phyloP scores from a whole-genome alignment of 2,329 filamentous ascomycete species.

The Coniochaeta hoffmannii region DNA sequence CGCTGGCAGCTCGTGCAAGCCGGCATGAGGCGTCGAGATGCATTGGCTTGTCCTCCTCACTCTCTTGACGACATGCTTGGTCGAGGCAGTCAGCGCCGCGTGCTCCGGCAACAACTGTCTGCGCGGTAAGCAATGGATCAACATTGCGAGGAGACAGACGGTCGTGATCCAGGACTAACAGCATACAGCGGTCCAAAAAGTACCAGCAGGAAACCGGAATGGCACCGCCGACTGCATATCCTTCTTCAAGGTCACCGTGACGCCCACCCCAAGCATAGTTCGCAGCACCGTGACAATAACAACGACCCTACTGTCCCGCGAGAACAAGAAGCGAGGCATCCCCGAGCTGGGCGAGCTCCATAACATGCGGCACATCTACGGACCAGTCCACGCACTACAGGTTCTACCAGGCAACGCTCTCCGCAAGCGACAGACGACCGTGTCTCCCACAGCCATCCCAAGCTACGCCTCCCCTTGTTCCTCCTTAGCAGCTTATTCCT shows the following conservation, averaged over 20 bases:
- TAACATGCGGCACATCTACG: not conserved
- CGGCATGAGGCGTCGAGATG: not conserved
- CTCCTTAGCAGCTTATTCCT: constrained; percentile 8
- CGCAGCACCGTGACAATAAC: constrained; percentile 5
- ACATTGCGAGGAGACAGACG: not conserved
- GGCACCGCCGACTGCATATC: constrained; percentile 9
- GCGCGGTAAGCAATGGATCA: not conserved
- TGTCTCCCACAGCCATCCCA: constrained; percentile 3
- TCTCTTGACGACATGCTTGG: not conserved
- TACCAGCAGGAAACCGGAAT: not conserved
- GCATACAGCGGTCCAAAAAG: constrained; percentile 2
- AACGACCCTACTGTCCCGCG: not conserved
- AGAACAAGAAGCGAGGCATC: constrained; percentile 1
- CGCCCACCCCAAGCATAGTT: constrained; percentile 3
- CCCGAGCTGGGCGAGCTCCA: not conserved
- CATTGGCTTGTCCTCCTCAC: not conserved
- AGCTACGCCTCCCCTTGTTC: constrained; percentile 9
- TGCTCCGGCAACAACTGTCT: constrained; percentile 6
- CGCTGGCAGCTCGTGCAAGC: not conserved
- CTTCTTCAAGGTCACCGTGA: constrained; percentile 7
- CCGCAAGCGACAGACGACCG: constrained; percentile 3
- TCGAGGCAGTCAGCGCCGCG: not conserved
- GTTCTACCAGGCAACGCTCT: constrained; percentile 1
- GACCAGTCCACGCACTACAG: constrained; percentile 5
- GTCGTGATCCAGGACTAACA: not conserved